Evolutionary conservation across 164 flowering plant genomes (phyloP).

Genomic region (Umbellularia californica): DNA sequence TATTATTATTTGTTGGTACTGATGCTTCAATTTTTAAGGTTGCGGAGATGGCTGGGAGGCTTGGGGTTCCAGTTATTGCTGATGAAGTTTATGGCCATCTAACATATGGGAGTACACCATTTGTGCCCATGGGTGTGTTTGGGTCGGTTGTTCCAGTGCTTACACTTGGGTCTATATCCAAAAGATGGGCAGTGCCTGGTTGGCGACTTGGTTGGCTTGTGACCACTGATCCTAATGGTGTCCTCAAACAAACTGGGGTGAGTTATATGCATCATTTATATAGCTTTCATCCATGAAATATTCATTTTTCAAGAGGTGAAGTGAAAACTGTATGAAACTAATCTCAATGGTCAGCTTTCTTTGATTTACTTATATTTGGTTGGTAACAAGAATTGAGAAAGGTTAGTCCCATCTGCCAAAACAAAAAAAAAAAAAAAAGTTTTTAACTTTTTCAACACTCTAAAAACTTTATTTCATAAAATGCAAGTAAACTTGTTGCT

Average conservation of each 20-base stretch:
- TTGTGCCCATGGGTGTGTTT: constrained; percentile 90
- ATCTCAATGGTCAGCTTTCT: too few species aligned
- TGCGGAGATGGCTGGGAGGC: constrained; percentile 74
- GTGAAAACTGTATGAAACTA: too few species aligned
- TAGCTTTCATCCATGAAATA: too few species aligned
- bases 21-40: constrained; percentile 29
- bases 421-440: too few species aligned
- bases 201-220: constrained; percentile 97
- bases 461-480: too few species aligned
- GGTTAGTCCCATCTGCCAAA: too few species aligned
- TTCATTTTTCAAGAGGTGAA: too few species aligned
- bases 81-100: constrained; percentile 95
- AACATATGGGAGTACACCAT: constrained; percentile 64
- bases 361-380: too few species aligned
- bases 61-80: constrained; percentile 63
- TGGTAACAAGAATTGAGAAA: too few species aligned
- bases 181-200: constrained; percentile 97
- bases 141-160: constrained; percentile 76
- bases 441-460: too few species aligned
- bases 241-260: constrained; percentile 66
- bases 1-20: neutral
- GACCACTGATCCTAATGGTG: constrained; percentile 57
- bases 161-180: constrained; percentile 87
- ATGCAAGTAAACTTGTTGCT: too few species aligned
- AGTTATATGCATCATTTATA: neutral